Percentiles rank a stretch among this genome's conserved stretches.
Evolutionary conservation across 768 basidiomycete species (phyloP).

Genomic region (Boletus tomentosulus): DNA sequence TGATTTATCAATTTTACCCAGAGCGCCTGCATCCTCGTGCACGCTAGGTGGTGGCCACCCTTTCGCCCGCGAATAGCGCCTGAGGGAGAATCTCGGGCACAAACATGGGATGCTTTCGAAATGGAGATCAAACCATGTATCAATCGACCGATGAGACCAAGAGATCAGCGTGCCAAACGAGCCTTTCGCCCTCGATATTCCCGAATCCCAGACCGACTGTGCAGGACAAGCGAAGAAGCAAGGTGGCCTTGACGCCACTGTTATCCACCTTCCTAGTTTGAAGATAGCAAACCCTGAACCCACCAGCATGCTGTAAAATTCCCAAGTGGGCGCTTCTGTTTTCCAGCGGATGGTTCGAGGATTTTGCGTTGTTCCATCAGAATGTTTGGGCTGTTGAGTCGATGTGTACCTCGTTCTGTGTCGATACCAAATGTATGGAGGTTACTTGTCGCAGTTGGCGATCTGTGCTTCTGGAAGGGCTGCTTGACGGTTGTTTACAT

Average conservation of each 20-base stretch:
- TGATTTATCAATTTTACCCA: conserved; percentile 15
- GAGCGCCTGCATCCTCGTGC: conserved; percentile 36
- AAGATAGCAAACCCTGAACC: conserved; percentile 8
- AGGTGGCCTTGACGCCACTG: conserved; percentile 14
- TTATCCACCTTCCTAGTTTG: not conserved
- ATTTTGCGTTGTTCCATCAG: not conserved
- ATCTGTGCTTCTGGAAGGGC: not conserved
- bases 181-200: conserved; percentile 33
- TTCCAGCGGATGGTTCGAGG: not conserved
- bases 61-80: not conserved
- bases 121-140: conserved; percentile 6
- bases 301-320: not conserved
- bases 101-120: not conserved
- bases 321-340: not conserved
- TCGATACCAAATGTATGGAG: not conserved
- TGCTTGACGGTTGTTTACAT: conserved; percentile 21
- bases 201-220: conserved; percentile 48
- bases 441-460: not conserved
- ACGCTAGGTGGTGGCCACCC: conserved; percentile 21
- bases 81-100: not conserved
- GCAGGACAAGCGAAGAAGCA: conserved; percentile 19
- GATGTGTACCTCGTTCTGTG: not conserved
- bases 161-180: conserved; percentile 2
- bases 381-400: not conserved
- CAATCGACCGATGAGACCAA: conserved; percentile 2